A percentile compares a stretch with the other conserved stretches of the same genome.
phyloP scores from a whole-genome alignment of 78 protist species.

The Guillardia theta region DNA sequence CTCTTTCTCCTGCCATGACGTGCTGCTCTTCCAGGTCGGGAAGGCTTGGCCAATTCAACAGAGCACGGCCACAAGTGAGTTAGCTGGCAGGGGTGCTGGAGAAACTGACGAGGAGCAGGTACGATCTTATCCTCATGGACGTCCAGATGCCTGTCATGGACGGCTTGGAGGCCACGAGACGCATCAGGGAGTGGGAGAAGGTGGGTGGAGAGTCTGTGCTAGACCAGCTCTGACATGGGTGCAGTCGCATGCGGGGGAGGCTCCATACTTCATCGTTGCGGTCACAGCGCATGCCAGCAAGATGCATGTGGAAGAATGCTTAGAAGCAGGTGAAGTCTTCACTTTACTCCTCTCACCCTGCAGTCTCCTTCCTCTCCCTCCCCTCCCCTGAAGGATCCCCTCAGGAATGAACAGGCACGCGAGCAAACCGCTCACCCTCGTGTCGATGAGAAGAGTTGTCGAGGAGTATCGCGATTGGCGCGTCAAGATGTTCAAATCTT shows the following conservation, averaged over 20 bases:
- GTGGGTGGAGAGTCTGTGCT: too few relatives aligned
- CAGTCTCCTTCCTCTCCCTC: neutral
- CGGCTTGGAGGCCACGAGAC: neutral
- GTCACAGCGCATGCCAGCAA: neutral
- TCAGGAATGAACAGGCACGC: neutral
- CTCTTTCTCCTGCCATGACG: too few relatives aligned
- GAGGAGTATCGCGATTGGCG: neutral
- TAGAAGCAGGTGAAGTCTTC: too few relatives aligned
- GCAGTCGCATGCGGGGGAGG: too few relatives aligned
- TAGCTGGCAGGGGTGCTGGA: too few relatives aligned
- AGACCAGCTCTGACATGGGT: too few relatives aligned
- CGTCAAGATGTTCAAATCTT: too few relatives aligned
- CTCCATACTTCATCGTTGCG: neutral
- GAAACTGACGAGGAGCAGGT: too few relatives aligned
- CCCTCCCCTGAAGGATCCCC: neutral
- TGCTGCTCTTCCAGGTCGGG: too few relatives aligned
- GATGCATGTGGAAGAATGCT: neutral
- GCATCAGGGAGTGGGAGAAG: neutral
- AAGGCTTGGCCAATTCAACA: too few relatives aligned
- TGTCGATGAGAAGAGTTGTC: neutral
- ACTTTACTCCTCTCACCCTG: neutral
- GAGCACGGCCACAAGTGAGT: too few relatives aligned
- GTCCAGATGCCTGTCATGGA: slow-evolving; percentile 5
- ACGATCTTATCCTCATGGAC: neutral
- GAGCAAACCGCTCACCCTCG: neutral